phyloP scores from a whole-genome alignment of 1,139 yeast species.

The Meyerozyma athensensis region DNA sequence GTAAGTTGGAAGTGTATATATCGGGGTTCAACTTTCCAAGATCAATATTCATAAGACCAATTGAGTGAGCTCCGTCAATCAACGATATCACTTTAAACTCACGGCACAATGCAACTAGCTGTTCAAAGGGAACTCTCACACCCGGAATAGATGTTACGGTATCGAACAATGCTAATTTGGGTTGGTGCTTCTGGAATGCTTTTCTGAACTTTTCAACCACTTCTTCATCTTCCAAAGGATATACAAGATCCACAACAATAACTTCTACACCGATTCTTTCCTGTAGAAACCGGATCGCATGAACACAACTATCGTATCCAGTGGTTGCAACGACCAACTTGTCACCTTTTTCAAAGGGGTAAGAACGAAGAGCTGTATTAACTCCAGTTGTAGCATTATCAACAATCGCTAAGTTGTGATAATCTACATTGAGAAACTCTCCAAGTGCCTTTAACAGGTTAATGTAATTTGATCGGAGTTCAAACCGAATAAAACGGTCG shows the following conservation, averaged over 20 bases:
- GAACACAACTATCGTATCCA: slow-evolving; percentile 55
- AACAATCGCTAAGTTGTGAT: slow-evolving; percentile 43
- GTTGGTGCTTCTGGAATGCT: slow-evolving; percentile 20
- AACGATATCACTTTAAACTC: slow-evolving; percentile 47
- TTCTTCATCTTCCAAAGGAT: slow-evolving; percentile 47
- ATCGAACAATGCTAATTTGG: slow-evolving; percentile 53
- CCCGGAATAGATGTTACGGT: slow-evolving; percentile 65
- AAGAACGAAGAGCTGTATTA: slow-evolving; percentile 54
- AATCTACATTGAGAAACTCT: slow-evolving; percentile 39
- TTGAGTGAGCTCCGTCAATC: slow-evolving; percentile 71
- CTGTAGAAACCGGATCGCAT: slow-evolving; percentile 46
- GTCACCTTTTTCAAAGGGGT: slow-evolving; percentile 52
- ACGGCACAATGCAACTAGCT: slow-evolving; percentile 43
- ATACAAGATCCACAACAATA: slow-evolving; percentile 40
- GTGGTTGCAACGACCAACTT: slow-evolving; percentile 47
- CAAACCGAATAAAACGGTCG: slow-evolving; percentile 31
- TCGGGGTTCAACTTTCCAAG: slow-evolving; percentile 49
- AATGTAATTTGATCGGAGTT: slow-evolving; percentile 20
- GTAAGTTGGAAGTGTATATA: slow-evolving; percentile 58
- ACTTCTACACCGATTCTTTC: slow-evolving; percentile 39
- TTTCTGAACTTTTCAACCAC: slow-evolving; percentile 38
- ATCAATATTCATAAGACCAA: slow-evolving; percentile 48
- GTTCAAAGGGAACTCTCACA: slow-evolving; percentile 51
- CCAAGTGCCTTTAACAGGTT: slow-evolving; percentile 28
- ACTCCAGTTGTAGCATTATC: slow-evolving; percentile 61